These are phyloP conservation scores for Arbutus unedo DNA, from an alignment of 148 eudicot species.

Conservation along the genomic window DNA sequence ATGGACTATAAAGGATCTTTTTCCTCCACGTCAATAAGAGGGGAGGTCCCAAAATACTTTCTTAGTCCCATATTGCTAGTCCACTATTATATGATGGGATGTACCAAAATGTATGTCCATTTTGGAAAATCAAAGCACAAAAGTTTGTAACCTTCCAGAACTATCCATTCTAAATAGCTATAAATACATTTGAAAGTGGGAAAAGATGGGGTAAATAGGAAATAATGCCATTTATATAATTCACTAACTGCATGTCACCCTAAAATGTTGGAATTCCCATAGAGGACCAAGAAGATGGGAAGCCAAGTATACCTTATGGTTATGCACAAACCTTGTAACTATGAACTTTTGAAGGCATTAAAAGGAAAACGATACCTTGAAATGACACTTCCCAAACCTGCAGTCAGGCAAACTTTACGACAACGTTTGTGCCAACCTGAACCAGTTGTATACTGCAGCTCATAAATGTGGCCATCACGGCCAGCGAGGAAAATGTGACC, in stretches of 20 bases:
- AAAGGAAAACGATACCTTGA: constrained; percentile 59
- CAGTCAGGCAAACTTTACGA: constrained; percentile 92
- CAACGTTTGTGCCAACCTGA: constrained; percentile 93
- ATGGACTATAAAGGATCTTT: neutral
- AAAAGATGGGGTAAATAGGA: neutral
- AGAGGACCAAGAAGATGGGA: neutral
- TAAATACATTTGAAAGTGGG: neutral
- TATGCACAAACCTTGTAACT: neutral
- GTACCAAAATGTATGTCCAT: neutral
- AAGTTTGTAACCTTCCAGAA: neutral
- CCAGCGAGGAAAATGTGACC: constrained; percentile 92
- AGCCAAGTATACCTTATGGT: neutral
- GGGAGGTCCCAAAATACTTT: neutral
- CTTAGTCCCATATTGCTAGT: neutral
- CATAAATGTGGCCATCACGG: constrained; percentile 94
- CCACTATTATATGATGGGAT: neutral
- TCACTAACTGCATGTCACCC: neutral
- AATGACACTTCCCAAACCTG: constrained; percentile 78
- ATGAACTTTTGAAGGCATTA: neutral
- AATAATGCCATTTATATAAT: neutral
- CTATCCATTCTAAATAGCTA: neutral
- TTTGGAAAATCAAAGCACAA: neutral
- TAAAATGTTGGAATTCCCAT: neutral
- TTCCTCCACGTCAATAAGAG: neutral
- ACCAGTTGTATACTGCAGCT: constrained; percentile 80